These are phyloP conservation scores for Bauhinia variegata DNA, from an alignment of 306 rosid species.

Conservation along the genomic window DNA sequence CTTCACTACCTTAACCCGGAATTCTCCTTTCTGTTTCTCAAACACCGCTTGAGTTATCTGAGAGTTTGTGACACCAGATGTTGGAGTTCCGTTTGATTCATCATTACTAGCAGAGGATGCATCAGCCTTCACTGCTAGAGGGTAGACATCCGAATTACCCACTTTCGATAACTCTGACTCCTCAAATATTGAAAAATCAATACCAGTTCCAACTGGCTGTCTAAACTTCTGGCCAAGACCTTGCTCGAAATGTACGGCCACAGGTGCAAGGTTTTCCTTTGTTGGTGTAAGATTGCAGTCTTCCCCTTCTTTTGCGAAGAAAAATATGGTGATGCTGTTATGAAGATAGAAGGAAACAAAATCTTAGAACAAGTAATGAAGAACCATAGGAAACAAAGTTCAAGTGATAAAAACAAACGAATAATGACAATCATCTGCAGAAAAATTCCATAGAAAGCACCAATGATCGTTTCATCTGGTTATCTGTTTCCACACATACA, in stretches of 20 bases:
- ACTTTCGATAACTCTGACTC: conserved; percentile 71
- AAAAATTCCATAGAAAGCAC: neutral
- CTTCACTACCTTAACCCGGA: conserved; percentile 75
- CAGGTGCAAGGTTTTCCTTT: conserved; percentile 67
- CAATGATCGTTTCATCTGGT: conserved; percentile 2
- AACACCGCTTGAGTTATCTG: conserved; percentile 93
- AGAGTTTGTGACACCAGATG: conserved; percentile 54
- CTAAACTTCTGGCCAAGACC: conserved; percentile 97
- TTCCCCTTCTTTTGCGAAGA: conserved; percentile 93
- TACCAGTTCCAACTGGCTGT: conserved; percentile 80
- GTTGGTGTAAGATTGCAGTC: conserved; percentile 69
- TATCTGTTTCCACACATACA: neutral
- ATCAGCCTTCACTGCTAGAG: conserved; percentile 88
- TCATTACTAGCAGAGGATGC: conserved; percentile 49
- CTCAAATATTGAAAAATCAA: conserved; percentile 65
- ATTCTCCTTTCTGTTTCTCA: conserved; percentile 87
- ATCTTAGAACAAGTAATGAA: conserved; percentile 29
- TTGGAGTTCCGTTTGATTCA: conserved; percentile 61
- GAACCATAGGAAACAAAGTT: conserved; percentile 3
- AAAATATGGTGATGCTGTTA: conserved; percentile 75
- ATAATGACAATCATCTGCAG: no score
- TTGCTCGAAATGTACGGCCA: conserved; percentile 70
- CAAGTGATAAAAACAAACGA: neutral
- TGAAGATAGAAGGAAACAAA: conserved; percentile 37
- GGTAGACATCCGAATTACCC: conserved; percentile 66